phyloP scores from a whole-genome alignment of 2,329 filamentous ascomycete species.

The Magnaporthiopsis incrustans region DNA sequence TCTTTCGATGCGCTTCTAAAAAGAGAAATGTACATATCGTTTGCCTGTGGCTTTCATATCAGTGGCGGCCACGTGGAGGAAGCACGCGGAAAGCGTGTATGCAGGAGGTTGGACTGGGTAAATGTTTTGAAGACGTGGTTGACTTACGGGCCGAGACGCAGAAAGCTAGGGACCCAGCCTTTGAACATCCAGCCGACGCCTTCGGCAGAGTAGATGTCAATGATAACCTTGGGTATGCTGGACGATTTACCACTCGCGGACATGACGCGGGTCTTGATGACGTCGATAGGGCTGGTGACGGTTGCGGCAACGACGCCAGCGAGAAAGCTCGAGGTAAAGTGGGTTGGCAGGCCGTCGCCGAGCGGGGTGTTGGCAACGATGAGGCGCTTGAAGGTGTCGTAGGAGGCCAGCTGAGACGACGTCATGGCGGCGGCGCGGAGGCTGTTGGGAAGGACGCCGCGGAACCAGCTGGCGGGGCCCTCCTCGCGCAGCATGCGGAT shows the following conservation, averaged over 20 bases:
- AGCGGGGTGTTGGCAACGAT: constrained; percentile 60
- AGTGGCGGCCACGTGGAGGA: background rate
- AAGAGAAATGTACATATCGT: constrained; percentile 84
- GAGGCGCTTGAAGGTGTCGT: constrained; percentile 71
- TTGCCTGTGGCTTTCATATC: constrained; percentile 42
- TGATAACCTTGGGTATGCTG: constrained; percentile 51
- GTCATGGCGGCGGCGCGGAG: constrained; percentile 83
- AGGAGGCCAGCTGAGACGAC: constrained; percentile 72
- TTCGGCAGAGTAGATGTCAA: constrained; percentile 61
- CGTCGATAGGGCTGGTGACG: constrained; percentile 76
- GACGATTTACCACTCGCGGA: constrained; percentile 45
- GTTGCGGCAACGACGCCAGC: constrained; percentile 80
- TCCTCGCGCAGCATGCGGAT: constrained; percentile 82
- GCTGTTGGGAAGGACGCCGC: constrained; percentile 78
- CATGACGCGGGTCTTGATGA: constrained; percentile 87
- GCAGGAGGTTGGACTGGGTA: too few species aligned
- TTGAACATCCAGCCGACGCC: constrained; percentile 80
- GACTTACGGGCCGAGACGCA: constrained; percentile 55
- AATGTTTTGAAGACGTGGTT: too few species aligned
- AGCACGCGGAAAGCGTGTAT: background rate
- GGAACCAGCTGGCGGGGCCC: constrained; percentile 67
- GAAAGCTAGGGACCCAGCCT: constrained; percentile 76
- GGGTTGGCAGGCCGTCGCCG: constrained; percentile 63
- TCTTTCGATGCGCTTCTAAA: constrained; percentile 76
- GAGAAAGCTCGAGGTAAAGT: constrained; percentile 69